Evolutionary conservation across 73 alveolate genomes (phyloP), one percentile per base, ranked within the genome.

Genomic region (Loxodes magnus): DNA sequence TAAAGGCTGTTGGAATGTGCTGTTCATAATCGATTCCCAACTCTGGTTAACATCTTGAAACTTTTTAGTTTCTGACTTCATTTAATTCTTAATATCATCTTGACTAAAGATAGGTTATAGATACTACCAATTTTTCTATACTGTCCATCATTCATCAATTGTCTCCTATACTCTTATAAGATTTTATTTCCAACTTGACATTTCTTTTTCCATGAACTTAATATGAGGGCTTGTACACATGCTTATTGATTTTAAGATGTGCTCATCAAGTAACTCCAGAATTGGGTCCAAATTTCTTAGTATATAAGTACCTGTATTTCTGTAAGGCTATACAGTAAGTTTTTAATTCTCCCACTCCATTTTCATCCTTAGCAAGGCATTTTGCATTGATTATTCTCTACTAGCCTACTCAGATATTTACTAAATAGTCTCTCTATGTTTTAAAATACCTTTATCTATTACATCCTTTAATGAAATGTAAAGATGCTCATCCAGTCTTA

Each of bases 61-160:
- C 56, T 77, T 83, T 2, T 61, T 74, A 19, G 89, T 73, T 56
- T 81, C 94, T 24, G 56, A 68, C 27, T 85, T 77, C 82, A 88
- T 60, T 55, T 83, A 77, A 25, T 68, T 83, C n/a, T n/a, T n/a
- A n/a, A 88, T 71, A 57, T 88, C 97, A 25, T 82, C 85, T 35
- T 71, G 56, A 38, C 79, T 69, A 50, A 83, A 88, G 35, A 88
- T 88, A 26, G 92, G 95, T 59, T 77, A 90, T n/a, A 88, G 51
- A 55, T 88, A 89, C 2, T 80, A 79, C 85, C 92, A 74, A 38
- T 74, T 51, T 50, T 79, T 78, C 66, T 88, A 88, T 14, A 88
- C 82, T 63, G 78, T 88, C 15, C 62, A 56, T 94, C 97, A 88
- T 24, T 85, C 97, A 59, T 83, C 95, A 7, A 88, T 56, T 10